Evolutionary conservation across 2,329 filamentous ascomycete genomes (phyloP), one percentile per base, ranked within the genome.

Genomic region (Fusarium continuum): DNA sequence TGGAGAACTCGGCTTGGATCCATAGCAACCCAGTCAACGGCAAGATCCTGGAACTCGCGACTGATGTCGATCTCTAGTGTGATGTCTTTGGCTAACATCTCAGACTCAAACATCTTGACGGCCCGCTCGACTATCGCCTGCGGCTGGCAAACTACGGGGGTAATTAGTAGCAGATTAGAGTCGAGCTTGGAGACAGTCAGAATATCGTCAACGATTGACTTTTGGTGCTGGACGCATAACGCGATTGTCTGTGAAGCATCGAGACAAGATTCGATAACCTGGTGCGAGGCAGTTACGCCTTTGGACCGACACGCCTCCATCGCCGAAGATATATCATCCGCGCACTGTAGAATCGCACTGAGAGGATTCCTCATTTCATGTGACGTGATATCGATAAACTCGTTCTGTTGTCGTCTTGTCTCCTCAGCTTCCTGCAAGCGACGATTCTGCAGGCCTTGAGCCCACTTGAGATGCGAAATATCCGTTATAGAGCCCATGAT

Each of bases 1-100:
- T 93, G 91, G n/a, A 90, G 82, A 34, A 93, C 85, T 9, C 91
- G 83, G 10, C 88, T 89, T 0, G 91, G 88, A 71, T 93, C 91
- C 35, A 91, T 76, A 6, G 79, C 74, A 3, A 92, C 85, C 82
- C 88, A 91, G 17, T 88, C 84, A 22, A 51, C 83, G 88, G 76
- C 75, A 2, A 87, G 76, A 0, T 81, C 74, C 1, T 77, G 75
- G 64, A 87, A 89, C 0, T 87, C 87, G 3, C 81, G 67, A 54
- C 88, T 84, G 6, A 90, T 80, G 1, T 83, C 76, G 66, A 91
- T 86, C 22, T 82, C 79, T 59, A 92, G 82, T 20, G 84, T 76
- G 35, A 92, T 91, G 25, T 86, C 83, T 2, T 87, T 84, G 16
- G 86, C 88, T 28, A 87, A 83, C 2, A 91, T 79, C 69, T 93